A percentile compares a stretch with the other conserved stretches of the same genome.
These are phyloP conservation scores for Calamus simplicifolius DNA, from an alignment of 176 grass and related monocot species.

Conservation along the genomic window DNA sequence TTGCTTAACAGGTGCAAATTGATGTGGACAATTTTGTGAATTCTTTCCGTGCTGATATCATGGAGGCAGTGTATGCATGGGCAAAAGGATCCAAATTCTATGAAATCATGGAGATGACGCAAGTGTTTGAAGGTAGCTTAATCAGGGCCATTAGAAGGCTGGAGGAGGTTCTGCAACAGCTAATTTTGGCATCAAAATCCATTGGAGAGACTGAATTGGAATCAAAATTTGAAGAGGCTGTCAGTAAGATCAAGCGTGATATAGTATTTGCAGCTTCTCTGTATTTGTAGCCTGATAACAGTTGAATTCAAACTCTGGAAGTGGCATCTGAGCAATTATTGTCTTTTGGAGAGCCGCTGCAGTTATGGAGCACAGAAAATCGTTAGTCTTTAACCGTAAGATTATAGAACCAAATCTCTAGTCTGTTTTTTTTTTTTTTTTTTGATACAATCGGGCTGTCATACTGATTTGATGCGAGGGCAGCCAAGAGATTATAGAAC, in stretches of 20 bases:
- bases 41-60: constrained; percentile 79
- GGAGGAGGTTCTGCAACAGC: constrained; percentile 89
- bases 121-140: constrained; percentile 73
- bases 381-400: too few species aligned
- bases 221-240: constrained; percentile 56
- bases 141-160: constrained; percentile 89
- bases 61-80: constrained; percentile 89
- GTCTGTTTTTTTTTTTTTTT: too few species aligned
- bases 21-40: constrained; percentile 71
- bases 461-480: too few species aligned
- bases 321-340: too few species aligned
- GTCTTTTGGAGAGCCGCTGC: too few species aligned
- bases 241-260: constrained; percentile 11
- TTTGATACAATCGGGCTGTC: too few species aligned
- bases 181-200: constrained; percentile 71
- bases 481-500: too few species aligned
- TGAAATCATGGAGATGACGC: neutral
- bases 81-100: constrained; percentile 19
- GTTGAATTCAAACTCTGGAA: too few species aligned
- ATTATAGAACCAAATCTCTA: too few species aligned
- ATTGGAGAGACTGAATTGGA: constrained; percentile 75
- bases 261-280: constrained; percentile 5
- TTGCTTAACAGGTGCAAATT: constrained; percentile 54
- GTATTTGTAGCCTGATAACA: neutral
- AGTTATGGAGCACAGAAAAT: neutral